Base-by-base conservation (phyloP, 1,284 basidiomycete species). In the Gymnopus androsaceus region DNA sequence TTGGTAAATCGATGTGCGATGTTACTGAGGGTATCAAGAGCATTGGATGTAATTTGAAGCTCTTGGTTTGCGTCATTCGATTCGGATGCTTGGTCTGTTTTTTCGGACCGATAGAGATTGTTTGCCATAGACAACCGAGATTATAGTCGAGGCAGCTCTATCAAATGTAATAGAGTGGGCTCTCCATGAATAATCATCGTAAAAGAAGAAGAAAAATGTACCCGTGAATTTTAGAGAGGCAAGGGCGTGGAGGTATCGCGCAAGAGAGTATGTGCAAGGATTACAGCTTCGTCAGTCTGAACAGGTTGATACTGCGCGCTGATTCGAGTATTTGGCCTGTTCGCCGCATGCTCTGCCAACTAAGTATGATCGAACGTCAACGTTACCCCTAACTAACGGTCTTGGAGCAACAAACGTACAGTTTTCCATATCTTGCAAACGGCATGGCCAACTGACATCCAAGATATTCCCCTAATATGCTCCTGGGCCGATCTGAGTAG, bases 401-500 rank as follows among this genome's bases (percentile, higher is more conserved):
- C n/a, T n/a, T n/a, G 17, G 19, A 21, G 2, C 9, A 7, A 11
- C 19, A n/a, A 3, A 48, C 53, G 8, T 41, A 55, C 45, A 30
- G 1, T 23, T 47, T 40, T 5, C 37, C 46, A 19, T 55, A 47
- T 38, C 37, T 38, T n/a, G 28, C 25, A 8, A 55, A 30, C 9
- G 46, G 45, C 31, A 55, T 23, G 3, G 30, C n/a, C n/a, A 46
- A 17, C 7, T 27, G 12, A 17, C 45, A 15, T 21, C 46, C 38
- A 15, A 55, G 23, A 19, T 55, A 55, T 33, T 55, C 53, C 3
- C 27, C 34, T 8, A 55, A 45, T 7, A 48, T 23, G 23, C 21
- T 40, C 23, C 25, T 36, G 5, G 53, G 53, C 31, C 53, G 30
- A 17, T 52, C 52, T 8, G 57, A 58, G 19, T 58, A 58, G n/a